Evolutionary conservation across 306 rosid genomes (phyloP).

Genomic region (Aeschynomene evenia): DNA sequence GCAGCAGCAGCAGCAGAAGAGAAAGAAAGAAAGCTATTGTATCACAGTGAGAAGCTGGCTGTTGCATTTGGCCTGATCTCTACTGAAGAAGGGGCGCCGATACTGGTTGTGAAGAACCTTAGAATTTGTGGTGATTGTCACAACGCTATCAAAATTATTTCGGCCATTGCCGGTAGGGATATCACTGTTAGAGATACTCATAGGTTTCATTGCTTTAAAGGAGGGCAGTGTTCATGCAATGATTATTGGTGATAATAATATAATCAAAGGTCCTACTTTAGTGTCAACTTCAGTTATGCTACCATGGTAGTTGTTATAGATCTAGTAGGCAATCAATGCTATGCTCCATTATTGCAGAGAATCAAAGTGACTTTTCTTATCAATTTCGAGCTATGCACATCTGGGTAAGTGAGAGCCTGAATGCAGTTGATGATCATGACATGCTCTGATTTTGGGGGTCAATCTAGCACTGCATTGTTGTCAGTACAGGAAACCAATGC

Average conservation of each 20-base stretch:
- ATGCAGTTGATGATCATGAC: background rate
- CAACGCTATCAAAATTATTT: conserved; percentile 70
- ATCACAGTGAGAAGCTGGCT: conserved; percentile 82
- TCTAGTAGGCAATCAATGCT: background rate
- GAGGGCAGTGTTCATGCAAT: conserved; percentile 69
- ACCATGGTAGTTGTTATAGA: background rate
- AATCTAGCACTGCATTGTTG: background rate
- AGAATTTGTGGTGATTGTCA: conserved; percentile 90
- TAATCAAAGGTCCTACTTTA: background rate
- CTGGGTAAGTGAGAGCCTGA: background rate
- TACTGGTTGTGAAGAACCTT: conserved; percentile 74
- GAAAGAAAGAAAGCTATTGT: conserved; percentile 58
- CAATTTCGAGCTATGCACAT: background rate
- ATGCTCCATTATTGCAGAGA: background rate
- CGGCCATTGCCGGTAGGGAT: conserved; percentile 62
- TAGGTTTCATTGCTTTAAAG: conserved; percentile 81
- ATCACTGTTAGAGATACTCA: conserved; percentile 74
- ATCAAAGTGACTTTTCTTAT: background rate
- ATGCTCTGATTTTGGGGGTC: background rate
- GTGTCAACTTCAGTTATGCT: background rate
- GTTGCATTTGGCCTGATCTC: conserved; percentile 70
- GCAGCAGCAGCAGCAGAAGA: conserved; percentile 50
- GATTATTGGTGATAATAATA: conserved; percentile 69
- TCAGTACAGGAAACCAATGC: background rate
- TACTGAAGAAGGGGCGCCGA: conserved; percentile 60